Base-by-base conservation (phyloP, 23 red algal genomes). In the Chondrus crispus region DNA sequence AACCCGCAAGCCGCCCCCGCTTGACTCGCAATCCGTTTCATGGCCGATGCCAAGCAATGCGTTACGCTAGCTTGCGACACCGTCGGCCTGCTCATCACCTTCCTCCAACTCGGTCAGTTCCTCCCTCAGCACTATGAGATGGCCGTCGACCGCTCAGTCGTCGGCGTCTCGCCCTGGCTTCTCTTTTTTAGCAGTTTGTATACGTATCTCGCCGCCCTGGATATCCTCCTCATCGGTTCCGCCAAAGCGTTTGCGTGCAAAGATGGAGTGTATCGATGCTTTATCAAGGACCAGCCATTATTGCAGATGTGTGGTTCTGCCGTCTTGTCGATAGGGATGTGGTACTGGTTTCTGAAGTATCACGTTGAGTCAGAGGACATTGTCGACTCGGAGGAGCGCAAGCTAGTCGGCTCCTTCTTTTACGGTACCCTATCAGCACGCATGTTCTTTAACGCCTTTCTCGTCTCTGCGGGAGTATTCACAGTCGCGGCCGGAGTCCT, bases 341-440 rank as follows among this genome's bases (percentile, higher is more conserved):
- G 95, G 95, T 96, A 90, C 40, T 96, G 95, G 95, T 96, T 88
- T 76, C 79, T 96, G 5, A 78, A 74, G 26, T 96, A 89, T 46
- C 20, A 80, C 41, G n/a, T 84, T 30, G 54, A 69, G 12, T 33
- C 52, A 4, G 64, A 93, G 19, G 42, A 52, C 20, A 16, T 22
- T 8, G 24, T 41, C 52, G 43, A 45, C 4, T 10, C 32, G 24
- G 76, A 81, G 33, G 74, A 32, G 53, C 73, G 16, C 13, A 45
- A 53, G 22, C 85, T 35, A 19, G 16, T 72, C 26, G 49, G 53
- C 47, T 60, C 72, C 9, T 73, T 76, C 26, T 88, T 82, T 38
- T 78, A 88, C 62, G 68, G 74, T 7, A 87, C 82, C n/a, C 39
- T 89, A 18, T 18, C 40, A 1, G 81, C 81, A 2, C 35, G 45